Base-by-base conservation (phyloP, 1,284 basidiomycete genomes). In the Ceratobasidium sp. region DNA sequence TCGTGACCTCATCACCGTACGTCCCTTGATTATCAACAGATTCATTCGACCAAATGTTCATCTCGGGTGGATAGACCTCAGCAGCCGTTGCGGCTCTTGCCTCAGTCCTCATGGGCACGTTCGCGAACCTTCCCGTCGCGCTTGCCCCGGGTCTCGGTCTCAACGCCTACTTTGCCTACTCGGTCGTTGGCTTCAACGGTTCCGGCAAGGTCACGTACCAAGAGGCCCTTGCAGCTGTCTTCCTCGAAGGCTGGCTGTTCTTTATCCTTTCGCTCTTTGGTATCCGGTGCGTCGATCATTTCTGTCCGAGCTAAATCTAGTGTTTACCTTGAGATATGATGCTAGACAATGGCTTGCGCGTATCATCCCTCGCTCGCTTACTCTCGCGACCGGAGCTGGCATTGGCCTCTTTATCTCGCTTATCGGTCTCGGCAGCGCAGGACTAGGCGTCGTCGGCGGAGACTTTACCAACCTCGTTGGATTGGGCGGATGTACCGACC, bases 141-240 rank as follows among this genome's bases (percentile, higher is more conserved):
- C 82, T 87, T 31, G 86, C 85, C 11, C 85, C 83, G n/a, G 83
- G 83, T 76, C 75, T 80, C 42, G 77, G 75, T 77, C 85, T 95
- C 51, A 96, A 96, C 82, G 94, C 94, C 33, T 96, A 96, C 91
- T 96, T 97, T 83, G 88, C 95, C 23, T 96, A 94, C 84, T 94
- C 93, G 23, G 90, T 96, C 54, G 95, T 96, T 58, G 95, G 95
- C 8, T 91, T 90, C 83, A 91, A 94, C 80, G 94, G 93, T 10
- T 86, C 88, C 23, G 95, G 95, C 26, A 87, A 88, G 28, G 91
- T 95, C 80, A 87, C 90, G 2, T 97, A 95, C 83, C 86, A 88
- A 26, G 91, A 96, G 83, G 95, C 95, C 0, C 87, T 96, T n/a
- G 90, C 92, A 17, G 95, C 95, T 37, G 93, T 96, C 67, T 97